Evolutionary conservation across 192 early-diverging fungal species (phyloP).

Genomic region (Coemansia sp.): DNA sequence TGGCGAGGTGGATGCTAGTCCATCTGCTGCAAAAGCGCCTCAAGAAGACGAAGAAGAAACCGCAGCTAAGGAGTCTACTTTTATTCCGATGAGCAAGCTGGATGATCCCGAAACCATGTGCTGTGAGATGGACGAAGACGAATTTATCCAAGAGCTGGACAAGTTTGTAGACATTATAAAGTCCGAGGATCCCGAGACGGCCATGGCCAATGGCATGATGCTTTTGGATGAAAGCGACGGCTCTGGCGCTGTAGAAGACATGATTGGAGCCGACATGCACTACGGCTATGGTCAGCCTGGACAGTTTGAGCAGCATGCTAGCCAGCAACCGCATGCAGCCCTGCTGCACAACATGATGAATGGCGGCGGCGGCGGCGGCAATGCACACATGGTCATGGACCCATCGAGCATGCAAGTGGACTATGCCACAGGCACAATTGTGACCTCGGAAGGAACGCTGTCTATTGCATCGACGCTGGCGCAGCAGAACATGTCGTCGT

Average conservation of each 20-base stretch:
- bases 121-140: conserved; percentile 52
- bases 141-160: conserved; percentile 55
- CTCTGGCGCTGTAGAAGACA: conserved; percentile 32
- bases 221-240: conserved; percentile 48
- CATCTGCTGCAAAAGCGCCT: neutral
- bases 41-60: neutral
- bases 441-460: conserved; percentile 21
- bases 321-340: conserved; percentile 27
- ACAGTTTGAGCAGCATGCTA: conserved; percentile 15
- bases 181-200: conserved; percentile 44
- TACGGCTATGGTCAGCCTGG: conserved; percentile 24
- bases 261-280: conserved; percentile 23
- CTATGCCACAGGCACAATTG: conserved; percentile 13
- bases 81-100: conserved; percentile 47
- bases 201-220: conserved; percentile 43
- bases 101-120: conserved; percentile 41
- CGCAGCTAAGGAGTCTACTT: too few species aligned
- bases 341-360: conserved; percentile 36
- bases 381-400: conserved; percentile 36
- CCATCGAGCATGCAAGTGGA: conserved; percentile 46
- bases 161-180: conserved; percentile 53
- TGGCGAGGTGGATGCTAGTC: neutral
- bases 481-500: conserved; percentile 13
- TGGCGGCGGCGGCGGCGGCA: conserved; percentile 13
- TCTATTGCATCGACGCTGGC: conserved; percentile 26